Conservation (phyloP, 2,329 filamentous ascomycete species). For the Cladosporium austrohemisphaericum region DNA sequence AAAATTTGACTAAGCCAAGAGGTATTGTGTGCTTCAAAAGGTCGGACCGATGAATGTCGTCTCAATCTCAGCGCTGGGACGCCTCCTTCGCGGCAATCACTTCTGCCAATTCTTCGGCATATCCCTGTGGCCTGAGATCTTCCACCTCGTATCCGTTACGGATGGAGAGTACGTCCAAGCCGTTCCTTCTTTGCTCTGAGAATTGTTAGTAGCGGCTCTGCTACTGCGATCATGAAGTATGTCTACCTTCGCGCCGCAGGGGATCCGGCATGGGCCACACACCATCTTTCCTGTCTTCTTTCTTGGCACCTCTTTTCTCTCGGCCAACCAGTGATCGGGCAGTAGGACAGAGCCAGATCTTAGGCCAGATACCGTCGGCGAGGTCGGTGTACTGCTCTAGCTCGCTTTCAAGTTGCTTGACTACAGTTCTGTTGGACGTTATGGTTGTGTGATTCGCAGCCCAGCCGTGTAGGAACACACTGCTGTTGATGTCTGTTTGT, state of each 20-base stretch:
- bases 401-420: conserved; percentile 60
- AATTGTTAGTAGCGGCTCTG: not conserved
- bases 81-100: conserved; percentile 27
- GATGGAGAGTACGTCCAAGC: conserved; percentile 28
- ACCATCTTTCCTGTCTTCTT: conserved; percentile 21
- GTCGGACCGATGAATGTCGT: too few relatives aligned
- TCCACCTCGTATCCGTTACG: conserved; percentile 27
- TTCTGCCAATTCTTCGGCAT: conserved; percentile 23
- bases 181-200: conserved; percentile 27
- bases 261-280: conserved; percentile 30
- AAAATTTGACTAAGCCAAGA: too few relatives aligned
- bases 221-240: too few relatives aligned
- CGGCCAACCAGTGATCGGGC: conserved; percentile 66
- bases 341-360: conserved; percentile 62
- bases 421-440: conserved; percentile 66
- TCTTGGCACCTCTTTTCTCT: conserved; percentile 44
- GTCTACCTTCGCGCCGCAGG: conserved; percentile 24
- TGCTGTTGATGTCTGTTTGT: conserved; percentile 61
- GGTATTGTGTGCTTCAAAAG: too few relatives aligned
- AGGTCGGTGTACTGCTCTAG: conserved; percentile 53
- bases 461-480: conserved; percentile 73
- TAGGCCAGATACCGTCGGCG: conserved; percentile 52
- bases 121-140: conserved; percentile 30
- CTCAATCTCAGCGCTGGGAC: conserved; percentile 13
- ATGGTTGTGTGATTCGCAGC: conserved; percentile 59